Conservation (phyloP, 2,329 filamentous ascomycete species). For the Fusarium miscanthi region DNA sequence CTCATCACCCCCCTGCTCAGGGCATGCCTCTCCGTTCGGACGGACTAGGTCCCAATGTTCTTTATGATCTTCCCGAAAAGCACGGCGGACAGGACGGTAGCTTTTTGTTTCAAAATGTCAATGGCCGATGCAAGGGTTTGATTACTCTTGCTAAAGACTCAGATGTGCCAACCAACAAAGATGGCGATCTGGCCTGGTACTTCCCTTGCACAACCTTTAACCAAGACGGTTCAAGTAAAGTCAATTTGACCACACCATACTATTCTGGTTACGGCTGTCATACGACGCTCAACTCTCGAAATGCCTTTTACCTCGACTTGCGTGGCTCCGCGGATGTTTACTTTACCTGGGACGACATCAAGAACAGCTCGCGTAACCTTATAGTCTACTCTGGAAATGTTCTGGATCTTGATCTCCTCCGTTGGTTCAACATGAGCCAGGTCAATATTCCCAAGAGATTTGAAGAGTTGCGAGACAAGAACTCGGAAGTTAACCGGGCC, state of each 20-base stretch:
- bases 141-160: slow-evolving; percentile 79
- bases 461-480: slow-evolving; percentile 79
- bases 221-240: slow-evolving; percentile 86
- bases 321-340: slow-evolving; percentile 84
- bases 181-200: slow-evolving; percentile 90
- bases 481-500: slow-evolving; percentile 66
- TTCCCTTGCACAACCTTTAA: slow-evolving; percentile 94
- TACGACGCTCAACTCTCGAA: slow-evolving; percentile 75
- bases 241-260: slow-evolving; percentile 78
- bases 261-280: slow-evolving; percentile 93
- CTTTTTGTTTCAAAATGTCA: slow-evolving; percentile 98
- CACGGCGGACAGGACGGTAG: slow-evolving; percentile 92
- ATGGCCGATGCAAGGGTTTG: slow-evolving; percentile 92
- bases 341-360: slow-evolving; percentile 95
- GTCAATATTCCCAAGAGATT: slow-evolving; percentile 82
- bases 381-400: slow-evolving; percentile 96
- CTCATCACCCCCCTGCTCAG: slow-evolving; percentile 80
- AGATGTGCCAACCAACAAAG: slow-evolving; percentile 79
- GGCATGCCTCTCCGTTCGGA: slow-evolving; percentile 73
- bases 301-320: slow-evolving; percentile 79
- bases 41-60: slow-evolving; percentile 74
- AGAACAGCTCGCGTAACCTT: slow-evolving; percentile 87
- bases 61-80: slow-evolving; percentile 86
- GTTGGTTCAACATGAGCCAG: slow-evolving; percentile 88
- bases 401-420: slow-evolving; percentile 85